A percentile compares a stretch with the other conserved stretches of the same genome.
phyloP scores from a whole-genome alignment of 352 stramenopile species.

The Pythium biforme region DNA sequence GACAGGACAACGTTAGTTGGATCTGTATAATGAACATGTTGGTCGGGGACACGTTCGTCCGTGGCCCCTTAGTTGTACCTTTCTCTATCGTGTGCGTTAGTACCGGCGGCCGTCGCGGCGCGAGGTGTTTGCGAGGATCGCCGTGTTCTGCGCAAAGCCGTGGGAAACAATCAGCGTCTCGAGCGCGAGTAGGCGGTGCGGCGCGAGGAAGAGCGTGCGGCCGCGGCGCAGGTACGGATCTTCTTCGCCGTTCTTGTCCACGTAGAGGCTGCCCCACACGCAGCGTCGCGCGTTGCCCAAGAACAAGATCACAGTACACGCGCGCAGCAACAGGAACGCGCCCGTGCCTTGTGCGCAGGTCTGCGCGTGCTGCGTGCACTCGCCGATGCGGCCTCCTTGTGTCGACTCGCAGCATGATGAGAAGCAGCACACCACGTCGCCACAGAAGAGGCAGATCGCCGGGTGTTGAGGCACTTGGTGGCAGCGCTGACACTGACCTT shows the following conservation, averaged over 20 bases:
- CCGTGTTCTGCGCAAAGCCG: slow-evolving; percentile 71
- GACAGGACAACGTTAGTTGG: not conserved
- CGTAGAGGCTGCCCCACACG: slow-evolving; percentile 81
- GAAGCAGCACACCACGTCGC: slow-evolving; percentile 75
- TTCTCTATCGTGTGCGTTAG: slow-evolving; percentile 19
- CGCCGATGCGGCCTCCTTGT: slow-evolving; percentile 50
- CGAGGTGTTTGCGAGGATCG: slow-evolving; percentile 76
- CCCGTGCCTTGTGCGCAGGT: slow-evolving; percentile 57
- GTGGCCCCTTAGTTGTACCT: not conserved
- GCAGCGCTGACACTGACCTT: slow-evolving; percentile 54
- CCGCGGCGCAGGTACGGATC: slow-evolving; percentile 76
- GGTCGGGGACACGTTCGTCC: not conserved
- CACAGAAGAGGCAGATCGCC: slow-evolving; percentile 76
- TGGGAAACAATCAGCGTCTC: slow-evolving; percentile 74
- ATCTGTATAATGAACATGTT: slow-evolving; percentile 3
- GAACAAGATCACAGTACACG: slow-evolving; percentile 84
- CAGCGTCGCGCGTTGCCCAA: slow-evolving; percentile 76
- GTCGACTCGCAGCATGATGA: slow-evolving; percentile 61
- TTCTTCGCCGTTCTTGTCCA: slow-evolving; percentile 86
- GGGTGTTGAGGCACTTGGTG: slow-evolving; percentile 63
- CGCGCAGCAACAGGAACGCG: slow-evolving; percentile 68
- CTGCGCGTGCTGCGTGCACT: slow-evolving; percentile 76
- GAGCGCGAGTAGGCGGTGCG: slow-evolving; percentile 50
- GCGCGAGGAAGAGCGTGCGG: slow-evolving; percentile 72
- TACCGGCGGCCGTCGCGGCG: slow-evolving; percentile 76